Conservation (phyloP, 2,329 filamentous ascomycete genomes). For the Pseudocercospora fijiensis region DNA sequence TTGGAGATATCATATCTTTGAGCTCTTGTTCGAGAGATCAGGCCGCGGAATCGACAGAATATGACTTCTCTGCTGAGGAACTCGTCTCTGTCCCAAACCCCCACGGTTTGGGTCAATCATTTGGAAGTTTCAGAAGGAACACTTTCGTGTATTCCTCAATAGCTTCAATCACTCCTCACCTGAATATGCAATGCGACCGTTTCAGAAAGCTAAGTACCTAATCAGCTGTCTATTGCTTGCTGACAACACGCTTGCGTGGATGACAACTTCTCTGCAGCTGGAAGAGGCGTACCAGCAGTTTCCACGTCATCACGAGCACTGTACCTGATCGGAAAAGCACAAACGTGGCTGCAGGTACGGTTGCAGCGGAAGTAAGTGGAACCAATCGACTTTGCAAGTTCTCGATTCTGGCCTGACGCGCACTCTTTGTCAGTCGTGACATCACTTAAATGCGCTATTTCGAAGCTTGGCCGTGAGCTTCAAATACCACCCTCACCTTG, state of each 20-base stretch:
- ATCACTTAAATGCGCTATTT: constrained; percentile 1
- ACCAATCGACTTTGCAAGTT: neutral
- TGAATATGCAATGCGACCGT: too few species aligned
- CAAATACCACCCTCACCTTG: neutral
- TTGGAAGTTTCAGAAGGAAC: too few species aligned
- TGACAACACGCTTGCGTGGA: too few species aligned
- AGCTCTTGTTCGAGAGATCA: too few species aligned
- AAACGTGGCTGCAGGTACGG: constrained; percentile 4
- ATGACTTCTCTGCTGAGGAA: too few species aligned
- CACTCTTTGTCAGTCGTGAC: constrained; percentile 1
- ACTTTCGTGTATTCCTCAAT: too few species aligned
- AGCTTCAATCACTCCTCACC: too few species aligned
- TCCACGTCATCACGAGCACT: neutral
- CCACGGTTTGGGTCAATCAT: too few species aligned
- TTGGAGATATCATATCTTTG: neutral
- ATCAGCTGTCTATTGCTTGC: too few species aligned
- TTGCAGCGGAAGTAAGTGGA: neutral
- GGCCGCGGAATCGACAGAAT: too few species aligned
- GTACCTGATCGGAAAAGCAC: neutral
- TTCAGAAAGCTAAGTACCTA: too few species aligned
- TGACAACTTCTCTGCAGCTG: neutral
- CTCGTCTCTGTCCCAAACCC: too few species aligned
- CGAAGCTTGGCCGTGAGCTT: neutral
- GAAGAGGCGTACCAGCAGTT: neutral
- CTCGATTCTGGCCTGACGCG: neutral